Evolutionary conservation across 176 grass and related monocot species (phyloP), one percentile per base, ranked within the genome.

Genomic region (Phoenix dactylifera): DNA sequence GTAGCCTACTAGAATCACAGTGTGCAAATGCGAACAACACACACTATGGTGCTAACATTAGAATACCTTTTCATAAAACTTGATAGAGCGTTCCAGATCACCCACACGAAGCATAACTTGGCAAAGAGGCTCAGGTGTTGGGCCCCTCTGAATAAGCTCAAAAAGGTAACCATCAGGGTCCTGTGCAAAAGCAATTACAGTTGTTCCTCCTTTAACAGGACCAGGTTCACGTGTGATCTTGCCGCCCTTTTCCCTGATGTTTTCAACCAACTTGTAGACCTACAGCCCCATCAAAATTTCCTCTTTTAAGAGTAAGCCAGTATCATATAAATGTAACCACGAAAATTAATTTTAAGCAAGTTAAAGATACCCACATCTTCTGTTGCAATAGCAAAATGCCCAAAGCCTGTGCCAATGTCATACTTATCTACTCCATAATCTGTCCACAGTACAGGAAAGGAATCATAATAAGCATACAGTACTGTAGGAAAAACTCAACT

Each of bases 101-200:
- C 93, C 93, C 23, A 97, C 93, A 49, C 87, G 87, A 76, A 97
- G 93, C 93, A 97, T 97, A 72, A 97, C 72, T 69, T 97, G 93
- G 71, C 93, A 97, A 65, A 97, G 84, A 69, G 93, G 93, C 58
- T 97, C 87, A 68, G 81, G 83, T 7, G 84, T 97, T 0, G 70
- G 84, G 25, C 81, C 92, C 58, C 93, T 87, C 20, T 97, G 93
- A 61, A 97, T 97, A 63, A 97, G 84, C 74, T 88, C 93, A 63
- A 97, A 97, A 62, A 67, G 22, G 74, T 91, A 97, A 54, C 84
- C 92, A 70, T 97, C 87, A 67, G 92, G 92, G 63, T 97, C 87
- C 53, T 97, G 57, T 56, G 75, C 92, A 64, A 97, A 91, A 49
- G 92, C 84, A 70, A 97, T 91, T 16, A 91, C 92, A 32, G 92